phyloP scores from a whole-genome alignment of 2,329 filamentous ascomycete species.

The Immersiporthe knoxdaviesiana region DNA sequence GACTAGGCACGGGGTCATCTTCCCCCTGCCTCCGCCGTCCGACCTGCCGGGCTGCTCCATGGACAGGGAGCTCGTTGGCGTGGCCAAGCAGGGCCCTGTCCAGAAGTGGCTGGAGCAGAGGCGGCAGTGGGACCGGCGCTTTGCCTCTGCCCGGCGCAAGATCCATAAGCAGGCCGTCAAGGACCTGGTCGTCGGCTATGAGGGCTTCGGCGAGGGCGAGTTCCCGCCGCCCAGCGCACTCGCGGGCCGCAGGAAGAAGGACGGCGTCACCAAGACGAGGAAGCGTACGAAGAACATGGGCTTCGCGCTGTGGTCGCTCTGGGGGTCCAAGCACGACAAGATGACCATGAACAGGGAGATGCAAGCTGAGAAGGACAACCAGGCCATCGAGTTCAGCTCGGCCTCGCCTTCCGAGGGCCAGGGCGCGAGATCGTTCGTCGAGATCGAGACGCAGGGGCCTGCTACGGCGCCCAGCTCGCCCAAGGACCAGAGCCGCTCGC shows the following conservation, averaged over 20 bases:
- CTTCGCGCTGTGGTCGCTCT: slow-evolving; percentile 81
- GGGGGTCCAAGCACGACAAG: slow-evolving; percentile 89
- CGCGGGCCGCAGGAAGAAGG: slow-evolving; percentile 66
- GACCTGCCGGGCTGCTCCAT: slow-evolving; percentile 70
- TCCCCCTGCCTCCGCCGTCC: slow-evolving; percentile 64
- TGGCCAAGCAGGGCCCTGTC: slow-evolving; percentile 79
- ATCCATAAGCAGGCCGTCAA: slow-evolving; percentile 74
- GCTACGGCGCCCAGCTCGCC: slow-evolving; percentile 32
- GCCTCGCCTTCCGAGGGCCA: slow-evolving; percentile 47
- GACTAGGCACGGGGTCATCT: slow-evolving; percentile 75
- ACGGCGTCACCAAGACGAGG: slow-evolving; percentile 57
- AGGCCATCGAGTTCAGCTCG: slow-evolving; percentile 39
- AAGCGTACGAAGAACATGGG: slow-evolving; percentile 66
- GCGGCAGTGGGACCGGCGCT: slow-evolving; percentile 72
- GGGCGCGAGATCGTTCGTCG: slow-evolving; percentile 47
- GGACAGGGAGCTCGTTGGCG: slow-evolving; percentile 68
- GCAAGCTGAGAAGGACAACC: slow-evolving; percentile 46
- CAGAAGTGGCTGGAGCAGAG: slow-evolving; percentile 82
- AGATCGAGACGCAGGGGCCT: slow-evolving; percentile 45
- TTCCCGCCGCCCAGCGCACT: slow-evolving; percentile 82
- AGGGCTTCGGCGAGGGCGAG: slow-evolving; percentile 72
- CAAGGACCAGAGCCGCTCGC: slow-evolving; percentile 45
- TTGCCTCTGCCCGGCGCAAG: slow-evolving; percentile 67
- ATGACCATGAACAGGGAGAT: slow-evolving; percentile 65
- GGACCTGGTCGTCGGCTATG: slow-evolving; percentile 73